These are phyloP conservation scores for Zymoseptoria crescenta DNA, from an alignment of 2,329 filamentous ascomycete species.

Conservation along the genomic window DNA sequence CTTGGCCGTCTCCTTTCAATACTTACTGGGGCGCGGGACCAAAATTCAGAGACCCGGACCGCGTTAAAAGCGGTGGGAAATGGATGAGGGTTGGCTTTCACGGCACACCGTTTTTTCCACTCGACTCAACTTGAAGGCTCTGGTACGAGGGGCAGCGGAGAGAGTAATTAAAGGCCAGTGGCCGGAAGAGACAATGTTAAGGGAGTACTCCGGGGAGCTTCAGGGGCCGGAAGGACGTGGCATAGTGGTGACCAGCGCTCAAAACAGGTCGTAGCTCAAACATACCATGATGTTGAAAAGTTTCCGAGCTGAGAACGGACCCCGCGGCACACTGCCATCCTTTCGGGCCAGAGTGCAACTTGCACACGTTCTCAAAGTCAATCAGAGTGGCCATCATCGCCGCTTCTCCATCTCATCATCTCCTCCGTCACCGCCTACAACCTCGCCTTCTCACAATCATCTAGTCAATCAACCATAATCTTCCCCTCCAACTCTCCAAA, in stretches of 20 bases:
- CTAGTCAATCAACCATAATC: constrained; percentile 67
- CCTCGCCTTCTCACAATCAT: constrained; percentile 8
- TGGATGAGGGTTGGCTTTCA: background rate
- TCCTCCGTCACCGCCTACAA: background rate
- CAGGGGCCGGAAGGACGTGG: background rate
- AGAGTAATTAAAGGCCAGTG: background rate
- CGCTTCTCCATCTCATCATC: too few species aligned
- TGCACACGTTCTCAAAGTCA: too few species aligned
- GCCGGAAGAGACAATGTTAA: constrained; percentile 1
- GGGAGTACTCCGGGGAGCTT: background rate
- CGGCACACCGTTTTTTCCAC: background rate
- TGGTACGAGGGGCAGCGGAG: background rate
- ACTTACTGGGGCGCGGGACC: background rate
- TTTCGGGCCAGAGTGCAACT: too few species aligned
- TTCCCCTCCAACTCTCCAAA: constrained; percentile 76
- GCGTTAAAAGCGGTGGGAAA: background rate
- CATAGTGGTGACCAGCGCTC: too few species aligned
- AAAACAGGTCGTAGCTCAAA: too few species aligned
- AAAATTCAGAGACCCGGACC: too few species aligned
- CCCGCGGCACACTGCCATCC: too few species aligned
- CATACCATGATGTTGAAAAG: too few species aligned
- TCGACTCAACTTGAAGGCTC: background rate
- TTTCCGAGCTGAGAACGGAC: too few species aligned
- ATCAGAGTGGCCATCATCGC: too few species aligned
- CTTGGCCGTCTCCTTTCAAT: background rate